Base-by-base conservation (phyloP, 2,329 filamentous ascomycete species). In the Monilinia aucupariae region DNA sequence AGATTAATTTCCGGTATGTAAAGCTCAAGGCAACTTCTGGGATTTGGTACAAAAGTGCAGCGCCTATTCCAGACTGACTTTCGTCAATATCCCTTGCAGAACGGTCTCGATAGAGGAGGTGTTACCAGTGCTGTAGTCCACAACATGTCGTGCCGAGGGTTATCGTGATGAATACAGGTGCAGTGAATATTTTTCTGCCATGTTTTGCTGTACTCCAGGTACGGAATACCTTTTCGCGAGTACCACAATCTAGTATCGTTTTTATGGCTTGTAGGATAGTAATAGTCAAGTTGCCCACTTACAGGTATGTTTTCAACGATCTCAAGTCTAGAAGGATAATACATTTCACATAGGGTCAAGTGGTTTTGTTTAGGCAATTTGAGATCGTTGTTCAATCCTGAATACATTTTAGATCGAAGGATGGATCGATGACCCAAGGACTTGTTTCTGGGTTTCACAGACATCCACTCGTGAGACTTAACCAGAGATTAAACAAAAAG, bases 371-470 rank as follows among this genome's bases (percentile, higher is more conserved):
- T 13, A 6, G n/a, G 9, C 20, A 13, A 17, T 32, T 34, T 48
- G 43, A 43, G 15, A 30, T 54, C 43, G 1, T 7, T 17, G n/a
- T 34, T 34, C 20, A 34, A 25, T 47, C 32, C 13, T 9, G 13
- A 13, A 47, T 20, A 25, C 27, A 58, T 25, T 39, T 32, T 22
- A 25, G 12, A 20, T 12, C 20, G 54, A 47, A 47, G 41, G 47
- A 37, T 47, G 20, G 8, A 56, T 47, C 27, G 30, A 58, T 47
- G 54, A 58, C 41, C 54, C 54, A 58, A 47, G n/a, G 30, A 34
- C 13, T 58, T 47, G 41, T 58, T 47, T 58, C n/a, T 58, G 8
- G 32, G 54, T 34, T 47, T 10, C 30, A 58, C 54, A 34, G 13
- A 56, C 4, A 22, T 13, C 20, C n/a, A 3, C 7, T 7, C 34